These are phyloP conservation scores for Gonapodya sp. DNA, from an alignment of 192 early-diverging fungal species.

Conservation along the genomic window DNA sequence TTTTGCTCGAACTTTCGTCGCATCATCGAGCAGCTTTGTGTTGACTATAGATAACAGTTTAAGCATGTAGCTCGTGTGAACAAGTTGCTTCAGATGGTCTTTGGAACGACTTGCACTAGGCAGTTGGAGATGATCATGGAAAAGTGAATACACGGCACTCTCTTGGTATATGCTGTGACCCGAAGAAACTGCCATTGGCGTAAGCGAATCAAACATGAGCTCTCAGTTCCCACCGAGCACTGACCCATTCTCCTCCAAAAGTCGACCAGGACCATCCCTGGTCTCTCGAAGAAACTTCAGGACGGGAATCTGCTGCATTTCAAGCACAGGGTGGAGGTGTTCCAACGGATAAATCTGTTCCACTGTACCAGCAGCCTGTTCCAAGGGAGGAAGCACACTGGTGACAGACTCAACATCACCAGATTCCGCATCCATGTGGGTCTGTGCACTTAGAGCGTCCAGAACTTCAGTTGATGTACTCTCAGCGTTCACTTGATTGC, in stretches of 20 bases:
- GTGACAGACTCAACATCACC: not conserved
- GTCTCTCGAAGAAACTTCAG: not conserved
- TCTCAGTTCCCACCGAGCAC: not conserved
- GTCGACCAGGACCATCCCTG: not conserved
- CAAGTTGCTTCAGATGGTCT: not conserved
- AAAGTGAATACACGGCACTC: not conserved
- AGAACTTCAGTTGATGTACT: not conserved
- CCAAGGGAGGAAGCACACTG: not conserved
- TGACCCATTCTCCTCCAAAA: not conserved
- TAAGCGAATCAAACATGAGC: no score
- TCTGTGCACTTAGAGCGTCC: not conserved
- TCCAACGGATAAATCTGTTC: not conserved
- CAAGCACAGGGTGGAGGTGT: not conserved
- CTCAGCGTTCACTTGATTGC: slow-evolving; percentile 75
- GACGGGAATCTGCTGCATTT: not conserved
- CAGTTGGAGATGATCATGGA: not conserved
- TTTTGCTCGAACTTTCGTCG: not conserved
- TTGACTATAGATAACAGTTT: not conserved
- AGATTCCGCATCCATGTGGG: not conserved
- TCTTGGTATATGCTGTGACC: not conserved
- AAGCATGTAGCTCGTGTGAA: not conserved
- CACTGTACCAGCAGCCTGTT: not conserved
- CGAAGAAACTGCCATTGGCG: not conserved
- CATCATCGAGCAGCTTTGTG: not conserved
- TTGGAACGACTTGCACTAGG: not conserved